Conservation (phyloP, 768 basidiomycete genomes). For the Sutorius australiensis region DNA sequence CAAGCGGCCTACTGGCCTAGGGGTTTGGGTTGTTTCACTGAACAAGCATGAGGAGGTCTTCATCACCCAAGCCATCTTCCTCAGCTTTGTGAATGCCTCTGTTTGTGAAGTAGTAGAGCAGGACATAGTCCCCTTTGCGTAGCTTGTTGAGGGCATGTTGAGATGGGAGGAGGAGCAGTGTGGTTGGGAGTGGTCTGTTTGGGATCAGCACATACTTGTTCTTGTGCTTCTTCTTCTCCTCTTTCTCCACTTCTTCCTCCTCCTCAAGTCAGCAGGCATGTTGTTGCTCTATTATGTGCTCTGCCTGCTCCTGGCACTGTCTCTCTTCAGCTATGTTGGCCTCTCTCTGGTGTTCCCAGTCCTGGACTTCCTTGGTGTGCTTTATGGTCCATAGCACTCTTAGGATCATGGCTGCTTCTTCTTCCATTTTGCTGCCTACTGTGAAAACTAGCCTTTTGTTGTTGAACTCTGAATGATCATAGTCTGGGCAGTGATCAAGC, state of each 20-base stretch:
- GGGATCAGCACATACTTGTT: not conserved
- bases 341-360: not conserved
- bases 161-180: fast-evolving
- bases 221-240: not conserved
- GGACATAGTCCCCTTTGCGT: not conserved
- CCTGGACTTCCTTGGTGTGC: too few relatives aligned
- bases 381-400: too few relatives aligned
- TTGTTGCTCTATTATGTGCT: not conserved
- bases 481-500: too few relatives aligned
- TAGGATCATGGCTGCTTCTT: too few relatives aligned
- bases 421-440: too few relatives aligned
- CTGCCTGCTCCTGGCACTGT: not conserved
- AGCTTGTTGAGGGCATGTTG: not conserved
- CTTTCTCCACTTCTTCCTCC: not conserved
- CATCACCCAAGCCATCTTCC: fast-evolving
- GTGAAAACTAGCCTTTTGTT: too few relatives aligned
- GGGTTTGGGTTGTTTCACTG: too few relatives aligned
- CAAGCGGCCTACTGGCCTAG: too few relatives aligned
- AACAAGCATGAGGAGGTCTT: not conserved
- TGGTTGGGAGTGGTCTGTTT: fast-evolving
- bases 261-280: fast-evolving
- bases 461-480: too few relatives aligned
- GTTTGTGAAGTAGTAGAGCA: not conserved
- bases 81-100: not conserved
- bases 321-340: not conserved